phyloP scores from a whole-genome alignment of 2,329 filamentous ascomycete species.

The Diaporthe longicolla region DNA sequence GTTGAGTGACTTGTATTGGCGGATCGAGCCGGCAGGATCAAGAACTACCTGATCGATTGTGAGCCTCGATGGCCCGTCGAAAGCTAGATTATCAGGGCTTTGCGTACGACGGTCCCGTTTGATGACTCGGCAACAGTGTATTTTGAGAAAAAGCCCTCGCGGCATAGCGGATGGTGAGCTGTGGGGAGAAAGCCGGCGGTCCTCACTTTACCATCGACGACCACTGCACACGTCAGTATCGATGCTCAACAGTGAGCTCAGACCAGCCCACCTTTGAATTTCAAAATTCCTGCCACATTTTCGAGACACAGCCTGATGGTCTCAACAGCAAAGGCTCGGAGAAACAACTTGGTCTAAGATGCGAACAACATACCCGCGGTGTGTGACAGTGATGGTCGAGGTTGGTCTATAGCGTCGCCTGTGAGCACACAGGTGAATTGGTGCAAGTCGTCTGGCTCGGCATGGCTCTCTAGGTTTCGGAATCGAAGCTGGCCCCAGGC shows the following conservation, averaged over 20 bases:
- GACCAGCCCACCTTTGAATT: neutral
- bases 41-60: conserved; percentile 26
- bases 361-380: conserved; percentile 59
- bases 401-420: conserved; percentile 52
- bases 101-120: conserved; percentile 51
- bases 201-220: neutral
- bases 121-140: conserved; percentile 47
- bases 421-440: conserved; percentile 60
- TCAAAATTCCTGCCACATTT: neutral
- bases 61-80: conserved; percentile 38
- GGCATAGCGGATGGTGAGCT: conserved; percentile 32
- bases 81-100: neutral
- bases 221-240: conserved; percentile 14
- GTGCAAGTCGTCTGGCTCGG: conserved; percentile 61
- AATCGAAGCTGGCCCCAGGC: conserved; percentile 70
- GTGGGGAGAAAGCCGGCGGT: conserved; percentile 44
- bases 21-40: conserved; percentile 44
- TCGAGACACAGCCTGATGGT: neutral
- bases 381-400: conserved; percentile 57
- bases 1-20: conserved; percentile 48
- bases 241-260: neutral
- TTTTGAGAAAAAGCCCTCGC: conserved; percentile 15
- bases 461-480: conserved; percentile 8
- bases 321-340: conserved; percentile 42
- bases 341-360: too few relatives aligned